Conservation (phyloP, 1,284 basidiomycete species). For the Trichosporon coremiiforme region DNA sequence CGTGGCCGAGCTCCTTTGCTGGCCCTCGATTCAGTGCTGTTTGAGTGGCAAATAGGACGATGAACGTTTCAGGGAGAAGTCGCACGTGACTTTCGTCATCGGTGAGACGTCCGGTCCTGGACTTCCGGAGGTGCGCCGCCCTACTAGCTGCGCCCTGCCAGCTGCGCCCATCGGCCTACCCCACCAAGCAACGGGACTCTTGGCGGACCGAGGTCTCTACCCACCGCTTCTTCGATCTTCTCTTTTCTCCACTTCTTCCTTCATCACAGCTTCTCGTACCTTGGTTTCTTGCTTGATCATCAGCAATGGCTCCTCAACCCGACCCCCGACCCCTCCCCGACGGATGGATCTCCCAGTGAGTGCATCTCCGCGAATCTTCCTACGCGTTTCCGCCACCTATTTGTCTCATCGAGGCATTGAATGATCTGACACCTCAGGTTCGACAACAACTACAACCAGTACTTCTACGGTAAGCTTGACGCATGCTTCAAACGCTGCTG, state of each 20-base stretch:
- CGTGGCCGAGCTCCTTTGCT: not conserved
- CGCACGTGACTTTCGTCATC: slow-evolving; percentile 18
- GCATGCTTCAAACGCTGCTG: not conserved
- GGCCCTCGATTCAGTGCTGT: too few relatives aligned
- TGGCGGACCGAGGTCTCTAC: not conserved
- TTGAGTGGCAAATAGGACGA: slow-evolving; percentile 8
- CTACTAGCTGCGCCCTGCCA: not conserved
- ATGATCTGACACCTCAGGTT: slow-evolving; percentile 35
- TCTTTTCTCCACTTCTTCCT: not conserved
- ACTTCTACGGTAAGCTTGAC: slow-evolving; percentile 51
- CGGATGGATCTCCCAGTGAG: slow-evolving; percentile 54
- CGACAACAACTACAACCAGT: slow-evolving; percentile 55
- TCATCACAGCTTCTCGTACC: not conserved
- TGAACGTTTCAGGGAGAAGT: not conserved
- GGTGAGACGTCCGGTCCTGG: not conserved
- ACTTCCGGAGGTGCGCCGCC: not conserved
- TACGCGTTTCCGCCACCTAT: not conserved
- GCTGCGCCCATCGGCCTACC: slow-evolving; percentile 4
- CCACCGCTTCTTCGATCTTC: slow-evolving; percentile 3
- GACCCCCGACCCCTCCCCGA: slow-evolving; percentile 50
- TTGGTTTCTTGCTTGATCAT: not conserved
- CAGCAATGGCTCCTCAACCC: slow-evolving; percentile 34
- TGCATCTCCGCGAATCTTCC: slow-evolving; percentile 8
- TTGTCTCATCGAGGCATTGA: not conserved
- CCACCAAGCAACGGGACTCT: not conserved